Evolutionary conservation across 1,284 basidiomycete species (phyloP).

Genomic region (Ceratobasidium sp.): DNA sequence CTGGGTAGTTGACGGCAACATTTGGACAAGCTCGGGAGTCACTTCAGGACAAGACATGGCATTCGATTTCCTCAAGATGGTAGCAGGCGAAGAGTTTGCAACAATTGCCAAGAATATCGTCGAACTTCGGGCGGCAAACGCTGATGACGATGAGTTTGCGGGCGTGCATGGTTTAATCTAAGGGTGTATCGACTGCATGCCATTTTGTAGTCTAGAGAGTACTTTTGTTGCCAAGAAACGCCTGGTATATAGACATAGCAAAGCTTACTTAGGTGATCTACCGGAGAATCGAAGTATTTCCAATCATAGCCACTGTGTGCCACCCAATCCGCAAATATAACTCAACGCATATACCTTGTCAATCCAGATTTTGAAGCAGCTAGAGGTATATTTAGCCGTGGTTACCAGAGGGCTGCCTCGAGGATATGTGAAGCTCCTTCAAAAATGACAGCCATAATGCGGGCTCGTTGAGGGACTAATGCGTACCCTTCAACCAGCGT

Average conservation of each 20-base stretch:
- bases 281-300: too few species aligned
- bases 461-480: not conserved
- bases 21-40: conserved; percentile 61
- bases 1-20: conserved; percentile 60
- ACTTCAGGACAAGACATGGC: conserved; percentile 59
- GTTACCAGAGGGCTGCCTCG: too few species aligned
- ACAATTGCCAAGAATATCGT: conserved; percentile 15
- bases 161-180: conserved; percentile 3
- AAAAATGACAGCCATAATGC: not conserved
- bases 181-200: not conserved
- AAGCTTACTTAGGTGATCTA: too few species aligned
- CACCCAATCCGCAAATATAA: conserved; percentile 20
- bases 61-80: conserved; percentile 56
- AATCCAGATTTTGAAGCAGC: too few species aligned
- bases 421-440: too few species aligned
- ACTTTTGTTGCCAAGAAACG: too few species aligned
- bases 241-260: too few species aligned
- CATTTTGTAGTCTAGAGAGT: too few species aligned
- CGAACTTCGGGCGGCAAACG: conserved; percentile 26
- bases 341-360: not conserved
- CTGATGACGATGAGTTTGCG: conserved; percentile 41
- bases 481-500: not conserved
- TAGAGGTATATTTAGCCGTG: too few species aligned
- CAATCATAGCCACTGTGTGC: conserved; percentile 12
- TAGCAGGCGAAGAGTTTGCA: conserved; percentile 27